Conservation (phyloP, 768 basidiomycete species). For the Obba rivulosa region DNA sequence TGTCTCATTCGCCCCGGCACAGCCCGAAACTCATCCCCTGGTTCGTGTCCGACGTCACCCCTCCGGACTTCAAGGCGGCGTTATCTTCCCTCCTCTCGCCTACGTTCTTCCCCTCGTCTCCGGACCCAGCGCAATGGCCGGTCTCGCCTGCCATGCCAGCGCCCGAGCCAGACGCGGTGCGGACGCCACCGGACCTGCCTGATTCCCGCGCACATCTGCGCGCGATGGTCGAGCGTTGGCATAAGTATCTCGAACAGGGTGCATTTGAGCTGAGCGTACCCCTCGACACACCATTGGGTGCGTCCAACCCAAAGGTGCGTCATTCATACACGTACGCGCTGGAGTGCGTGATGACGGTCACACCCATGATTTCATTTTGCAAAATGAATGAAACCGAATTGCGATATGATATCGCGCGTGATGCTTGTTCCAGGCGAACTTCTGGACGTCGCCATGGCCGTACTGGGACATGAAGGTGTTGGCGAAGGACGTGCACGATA, state of each 20-base stretch:
- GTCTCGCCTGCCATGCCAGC: background rate
- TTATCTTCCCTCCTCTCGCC: constrained; percentile 55
- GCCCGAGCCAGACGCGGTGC: constrained; percentile 4
- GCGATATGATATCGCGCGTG: background rate
- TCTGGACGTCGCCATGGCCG: constrained; percentile 73
- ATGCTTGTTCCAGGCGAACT: constrained; percentile 28
- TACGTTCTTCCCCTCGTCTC: constrained; percentile 48
- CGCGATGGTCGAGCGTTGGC: constrained; percentile 68
- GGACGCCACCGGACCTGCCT: constrained; percentile 22
- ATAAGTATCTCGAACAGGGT: constrained; percentile 60
- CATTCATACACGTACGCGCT: background rate
- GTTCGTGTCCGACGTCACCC: constrained; percentile 96
- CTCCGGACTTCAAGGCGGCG: constrained; percentile 67
- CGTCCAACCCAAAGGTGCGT: constrained; percentile 28
- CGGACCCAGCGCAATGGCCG: background rate
- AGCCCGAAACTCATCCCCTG: constrained; percentile 95
- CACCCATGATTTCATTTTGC: background rate
- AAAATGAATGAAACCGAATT: background rate
- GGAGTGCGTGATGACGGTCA: no score
- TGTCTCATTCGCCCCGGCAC: background rate
- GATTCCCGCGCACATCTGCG: constrained; percentile 40
- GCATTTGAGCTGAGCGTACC: constrained; percentile 72
- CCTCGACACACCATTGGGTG: constrained; percentile 49
- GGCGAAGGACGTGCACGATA: constrained; percentile 45
- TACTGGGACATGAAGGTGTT: constrained; percentile 68